Base-by-base conservation (phyloP, 257 asterid genomes). In the Paulownia fortunei region DNA sequence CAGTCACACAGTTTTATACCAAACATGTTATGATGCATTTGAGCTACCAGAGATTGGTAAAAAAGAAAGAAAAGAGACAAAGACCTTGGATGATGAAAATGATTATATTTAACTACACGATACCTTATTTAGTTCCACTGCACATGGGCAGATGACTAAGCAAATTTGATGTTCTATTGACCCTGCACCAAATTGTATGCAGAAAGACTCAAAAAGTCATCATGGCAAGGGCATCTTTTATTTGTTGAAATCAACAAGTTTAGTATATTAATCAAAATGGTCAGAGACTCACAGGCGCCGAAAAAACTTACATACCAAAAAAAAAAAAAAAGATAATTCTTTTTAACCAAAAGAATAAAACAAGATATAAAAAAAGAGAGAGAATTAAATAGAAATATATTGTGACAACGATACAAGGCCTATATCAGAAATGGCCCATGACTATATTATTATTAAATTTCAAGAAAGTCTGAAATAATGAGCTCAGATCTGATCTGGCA, bases 401-500 rank as follows among this genome's bases (percentile, higher is more conserved):
- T 39, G 67, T 41, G 80, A 78, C 51, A 80, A 83, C 78, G 82
- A 69, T 68, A 62, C 27, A 80, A 74, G 80, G 82, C 71, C 65
- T 66, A 44, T 46, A 69, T 75, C 83, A 80, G 39, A 67, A 82
- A 80, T 78, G 84, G 81, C 84, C 84, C 86, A 71, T 79, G 80
- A 54, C 19, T 74, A 37, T 60, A 37, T 77, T n/a, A 73, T 68
- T 79, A 78, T 76, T 71, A 84, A 75, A 73, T 82, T 71, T 76
- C 58, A 52, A 68, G 72, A 66, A 67, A 76, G 72, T 65, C 44
- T 71, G 79, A 82, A 80, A 82, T 82, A 58, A 71, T 77, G 78
- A 79, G n/a, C 70, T 70, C 87, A 83, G 88, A 86, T 85, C 89
- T 77, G 63, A 77, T 81, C 74, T 49, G 58, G 71, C 66, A 78